These are phyloP conservation scores for Talaromyces sp. DNA, from an alignment of 2,329 filamentous ascomycete genomes.

Conservation along the genomic window DNA sequence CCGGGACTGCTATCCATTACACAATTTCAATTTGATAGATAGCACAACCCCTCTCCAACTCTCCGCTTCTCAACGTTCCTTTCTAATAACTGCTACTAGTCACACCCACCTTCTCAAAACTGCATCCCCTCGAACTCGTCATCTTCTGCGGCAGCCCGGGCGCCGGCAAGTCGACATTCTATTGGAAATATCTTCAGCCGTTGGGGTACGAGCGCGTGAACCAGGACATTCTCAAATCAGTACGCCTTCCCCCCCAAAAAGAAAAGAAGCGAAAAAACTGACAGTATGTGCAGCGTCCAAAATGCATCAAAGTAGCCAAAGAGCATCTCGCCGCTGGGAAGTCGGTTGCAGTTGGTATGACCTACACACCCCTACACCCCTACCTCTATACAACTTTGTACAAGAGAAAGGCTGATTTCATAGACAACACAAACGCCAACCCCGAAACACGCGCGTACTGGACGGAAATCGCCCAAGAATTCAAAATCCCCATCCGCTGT, in stretches of 20 bases:
- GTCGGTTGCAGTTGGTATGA: constrained; percentile 72
- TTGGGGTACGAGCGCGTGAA: constrained; percentile 81
- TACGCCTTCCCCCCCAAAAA: constrained; percentile 23
- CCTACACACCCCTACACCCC: too few species aligned
- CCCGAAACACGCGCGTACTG: constrained; percentile 70
- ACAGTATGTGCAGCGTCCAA: constrained; percentile 46
- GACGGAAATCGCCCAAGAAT: constrained; percentile 66
- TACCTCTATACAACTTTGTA: too few species aligned
- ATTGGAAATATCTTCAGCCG: constrained; percentile 69
- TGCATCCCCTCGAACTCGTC: constrained; percentile 66
- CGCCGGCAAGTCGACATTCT: constrained; percentile 89
- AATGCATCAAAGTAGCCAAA: constrained; percentile 65
- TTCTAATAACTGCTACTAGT: constrained; percentile 11
- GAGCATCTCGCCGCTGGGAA: constrained; percentile 59
- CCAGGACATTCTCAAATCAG: constrained; percentile 78
- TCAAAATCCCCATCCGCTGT: constrained; percentile 72
- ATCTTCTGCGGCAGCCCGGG: constrained; percentile 86
- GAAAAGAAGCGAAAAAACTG: neutral
- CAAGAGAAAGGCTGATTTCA: neutral
- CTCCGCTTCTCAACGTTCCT: neutral
- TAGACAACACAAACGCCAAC: constrained; percentile 92
- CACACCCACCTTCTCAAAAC: constrained; percentile 48
- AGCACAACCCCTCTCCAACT: neutral
- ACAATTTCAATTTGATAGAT: neutral
- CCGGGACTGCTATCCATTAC: neutral